These are phyloP conservation scores for Hypsizygus marmoreus DNA, from an alignment of 768 basidiomycete species.

Conservation along the genomic window DNA sequence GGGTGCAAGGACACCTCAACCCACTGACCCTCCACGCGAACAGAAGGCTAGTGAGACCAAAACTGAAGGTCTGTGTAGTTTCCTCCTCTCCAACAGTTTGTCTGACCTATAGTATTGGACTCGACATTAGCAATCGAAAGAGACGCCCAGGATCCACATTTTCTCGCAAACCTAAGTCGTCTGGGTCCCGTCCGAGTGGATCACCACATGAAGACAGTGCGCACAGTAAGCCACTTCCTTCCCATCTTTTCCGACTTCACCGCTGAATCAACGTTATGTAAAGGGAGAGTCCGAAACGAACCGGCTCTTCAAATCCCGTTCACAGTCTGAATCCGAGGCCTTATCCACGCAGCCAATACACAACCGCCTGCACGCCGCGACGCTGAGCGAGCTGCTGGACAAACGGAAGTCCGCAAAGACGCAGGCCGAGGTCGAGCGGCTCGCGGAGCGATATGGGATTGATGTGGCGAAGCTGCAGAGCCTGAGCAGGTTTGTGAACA, in stretches of 20 bases:
- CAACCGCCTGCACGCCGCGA: slow-evolving; percentile 57
- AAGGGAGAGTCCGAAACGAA: slow-evolving; percentile 30
- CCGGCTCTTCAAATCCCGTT: slow-evolving; percentile 54
- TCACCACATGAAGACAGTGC: slow-evolving; percentile 55
- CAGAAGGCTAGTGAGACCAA: slow-evolving; percentile 51
- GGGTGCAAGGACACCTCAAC: slow-evolving; percentile 40
- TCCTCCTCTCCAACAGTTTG: slow-evolving; percentile 2
- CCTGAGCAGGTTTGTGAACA: slow-evolving; percentile 59
- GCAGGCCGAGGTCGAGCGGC: slow-evolving; percentile 41
- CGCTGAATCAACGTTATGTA: slow-evolving; percentile 11
- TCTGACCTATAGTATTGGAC: slow-evolving; percentile 4
- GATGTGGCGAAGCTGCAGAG: slow-evolving; percentile 53
- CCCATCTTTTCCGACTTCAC: slow-evolving; percentile 3
- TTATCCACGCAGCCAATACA: slow-evolving; percentile 36
- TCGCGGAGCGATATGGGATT: slow-evolving; percentile 57
- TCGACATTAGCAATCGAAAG: slow-evolving; percentile 50
- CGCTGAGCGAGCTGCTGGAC: slow-evolving; percentile 61
- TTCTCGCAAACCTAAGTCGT: slow-evolving; percentile 61
- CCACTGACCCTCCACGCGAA: slow-evolving; percentile 19
- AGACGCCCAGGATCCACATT: slow-evolving; percentile 73
- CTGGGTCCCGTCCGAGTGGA: slow-evolving; percentile 75
- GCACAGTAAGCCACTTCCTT: slow-evolving; percentile 39
- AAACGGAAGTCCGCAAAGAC: slow-evolving; percentile 54
- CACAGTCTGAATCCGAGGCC: slow-evolving; percentile 58
- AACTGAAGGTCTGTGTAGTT: slow-evolving; percentile 41